Evolutionary conservation across 2,329 filamentous ascomycete species (phyloP), one percentile per base, ranked within the genome.

Genomic region (Endoconidiophora laricicola): DNA sequence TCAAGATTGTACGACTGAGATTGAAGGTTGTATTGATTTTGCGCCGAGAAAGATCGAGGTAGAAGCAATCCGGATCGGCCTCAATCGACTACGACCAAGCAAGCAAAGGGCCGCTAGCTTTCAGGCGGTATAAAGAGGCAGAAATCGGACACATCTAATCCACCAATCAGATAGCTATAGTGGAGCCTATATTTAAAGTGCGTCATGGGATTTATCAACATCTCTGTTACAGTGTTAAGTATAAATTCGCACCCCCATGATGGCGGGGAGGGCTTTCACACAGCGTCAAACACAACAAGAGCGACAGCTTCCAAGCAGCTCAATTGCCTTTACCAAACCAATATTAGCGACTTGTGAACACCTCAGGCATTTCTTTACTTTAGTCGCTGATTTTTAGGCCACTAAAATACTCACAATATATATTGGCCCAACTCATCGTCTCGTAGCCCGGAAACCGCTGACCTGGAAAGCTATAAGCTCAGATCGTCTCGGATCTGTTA

Each of bases 201-300:
- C 50, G 46, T 52, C 50, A 52, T 49, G 50, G 50, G 22, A n/a
- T 16, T 46, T 29, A 29, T 22, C 16, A 20, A 20, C 22, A 23
- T 12, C 2, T 33, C 29, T n/a, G 26, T 9, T 49, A 18, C 16
- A 18, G 10, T 6, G 22, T 4, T 7, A 16, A 37, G 26, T 20
- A 16, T 20, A 33, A 46, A 37, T 37, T 18, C 20, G 33, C 26
- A 37, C 33, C 37, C 22, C 44, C 23, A 26, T 41, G 43, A 46
- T 50, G 49, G 43, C 24, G 49, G 48, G 48, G 48, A 22, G 29
- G 41, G 22, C n/a, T 29, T 22, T 36, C 10, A 42, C 44, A 14
- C 29, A 38, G 29, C 44, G 20, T 37, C 18, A 33, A 12, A n/a
- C n/a, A n/a, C 33, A 40, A 40, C 5, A 40, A 22, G 38, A 40